A percentile compares a stretch with the other conserved stretches of the same genome.
phyloP scores from a whole-genome alignment of 2,329 filamentous ascomycete genomes.

The Epichloe bromicola region DNA sequence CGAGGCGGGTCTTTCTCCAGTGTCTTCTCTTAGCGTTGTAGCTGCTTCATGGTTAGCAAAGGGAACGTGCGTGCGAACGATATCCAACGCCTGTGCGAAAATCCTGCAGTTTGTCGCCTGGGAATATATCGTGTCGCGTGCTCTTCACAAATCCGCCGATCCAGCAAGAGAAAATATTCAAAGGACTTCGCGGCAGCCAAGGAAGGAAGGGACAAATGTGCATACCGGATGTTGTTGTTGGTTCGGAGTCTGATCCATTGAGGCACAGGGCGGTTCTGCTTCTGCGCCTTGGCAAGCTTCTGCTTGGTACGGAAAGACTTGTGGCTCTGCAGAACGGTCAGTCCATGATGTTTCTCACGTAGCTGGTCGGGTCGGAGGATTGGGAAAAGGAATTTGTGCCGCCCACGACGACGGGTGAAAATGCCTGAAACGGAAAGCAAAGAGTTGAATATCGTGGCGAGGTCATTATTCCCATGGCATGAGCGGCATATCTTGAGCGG shows the following conservation, averaged over 20 bases:
- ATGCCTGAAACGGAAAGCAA: neutral
- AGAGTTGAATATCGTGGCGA: neutral
- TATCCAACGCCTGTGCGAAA: too few species aligned
- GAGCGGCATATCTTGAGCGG: slow-evolving; percentile 2
- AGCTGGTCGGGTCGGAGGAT: neutral
- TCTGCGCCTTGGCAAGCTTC: slow-evolving; percentile 99
- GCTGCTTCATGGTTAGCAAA: slow-evolving; percentile 37
- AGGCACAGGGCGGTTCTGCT: slow-evolving; percentile 99
- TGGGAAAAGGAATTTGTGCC: neutral
- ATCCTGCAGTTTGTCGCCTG: too few species aligned
- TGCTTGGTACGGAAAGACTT: slow-evolving; percentile 99
- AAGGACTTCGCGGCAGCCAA: neutral
- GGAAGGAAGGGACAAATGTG: slow-evolving; percentile 11
- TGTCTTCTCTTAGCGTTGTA: slow-evolving; percentile 99
- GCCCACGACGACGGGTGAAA: neutral
- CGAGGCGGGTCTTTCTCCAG: slow-evolving; percentile 99
- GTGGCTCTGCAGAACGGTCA: slow-evolving; percentile 57
- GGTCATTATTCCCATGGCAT: neutral
- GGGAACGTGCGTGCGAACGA: neutral
- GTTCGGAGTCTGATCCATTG: slow-evolving; percentile 99
- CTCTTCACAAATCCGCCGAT: too few species aligned
- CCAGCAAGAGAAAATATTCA: neutral
- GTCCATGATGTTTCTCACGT: neutral
- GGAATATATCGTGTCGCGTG: too few species aligned
- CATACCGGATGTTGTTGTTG: slow-evolving; percentile 98